Percentiles rank a stretch among this genome's conserved stretches.
These are phyloP conservation scores for Hemisphaericaspora lyxosophila DNA, from an alignment of 1,139 yeast species.

Conservation along the genomic window DNA sequence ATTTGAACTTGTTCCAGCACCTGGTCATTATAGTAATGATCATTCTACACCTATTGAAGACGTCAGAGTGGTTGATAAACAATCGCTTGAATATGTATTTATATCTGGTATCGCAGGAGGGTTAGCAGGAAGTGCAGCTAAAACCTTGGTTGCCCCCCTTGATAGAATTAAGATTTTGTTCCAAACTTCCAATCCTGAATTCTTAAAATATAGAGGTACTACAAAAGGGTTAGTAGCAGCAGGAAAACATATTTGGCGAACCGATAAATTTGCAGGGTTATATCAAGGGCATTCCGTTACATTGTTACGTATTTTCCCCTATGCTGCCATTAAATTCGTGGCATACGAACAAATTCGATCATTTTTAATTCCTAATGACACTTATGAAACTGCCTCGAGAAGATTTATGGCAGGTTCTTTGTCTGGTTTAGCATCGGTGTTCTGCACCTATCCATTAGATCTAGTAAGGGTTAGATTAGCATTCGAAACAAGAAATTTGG, in stretches of 20 bases:
- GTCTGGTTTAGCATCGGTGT: conserved; percentile 84
- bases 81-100: conserved; percentile 72
- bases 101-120: conserved; percentile 95
- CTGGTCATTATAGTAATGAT: conserved; percentile 21
- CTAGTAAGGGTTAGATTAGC: conserved; percentile 89
- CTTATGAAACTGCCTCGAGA: conserved; percentile 75
- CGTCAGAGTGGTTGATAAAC: conserved; percentile 47
- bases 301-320: conserved; percentile 85
- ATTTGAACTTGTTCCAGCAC: conserved; percentile 8
- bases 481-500: conserved; percentile 62
- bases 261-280: conserved; percentile 79
- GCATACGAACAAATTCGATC: conserved; percentile 92
- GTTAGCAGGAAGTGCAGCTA: conserved; percentile 91
- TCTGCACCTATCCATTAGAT: conserved; percentile 90
- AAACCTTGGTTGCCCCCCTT: conserved; percentile 90
- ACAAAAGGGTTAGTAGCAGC: conserved; percentile 76
- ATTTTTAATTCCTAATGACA: conserved; percentile 69
- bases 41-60: conserved; percentile 30
- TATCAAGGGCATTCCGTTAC: conserved; percentile 97
- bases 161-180: conserved; percentile 92
- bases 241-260: conserved; percentile 58
- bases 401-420: conserved; percentile 87
- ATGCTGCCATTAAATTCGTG: conserved; percentile 96
- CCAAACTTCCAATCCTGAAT: conserved; percentile 93
- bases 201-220: conserved; percentile 75